Conservation (phyloP, 805 yeast species). For the Debaryomyces maramus region DNA sequence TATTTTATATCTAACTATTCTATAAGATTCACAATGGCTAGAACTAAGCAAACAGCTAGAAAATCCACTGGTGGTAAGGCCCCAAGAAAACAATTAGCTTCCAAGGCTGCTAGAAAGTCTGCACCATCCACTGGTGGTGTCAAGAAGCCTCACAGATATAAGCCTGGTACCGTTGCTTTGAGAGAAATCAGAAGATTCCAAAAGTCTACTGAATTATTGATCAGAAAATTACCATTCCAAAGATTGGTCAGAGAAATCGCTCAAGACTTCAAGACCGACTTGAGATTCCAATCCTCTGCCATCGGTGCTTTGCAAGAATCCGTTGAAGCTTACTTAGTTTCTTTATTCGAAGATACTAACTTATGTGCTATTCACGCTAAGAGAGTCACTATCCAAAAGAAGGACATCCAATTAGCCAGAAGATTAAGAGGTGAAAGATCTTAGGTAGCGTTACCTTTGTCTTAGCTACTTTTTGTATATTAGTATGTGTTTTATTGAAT, state of each 20-base stretch:
- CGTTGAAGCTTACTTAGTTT: conserved; percentile 48
- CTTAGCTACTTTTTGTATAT: conserved; percentile 9
- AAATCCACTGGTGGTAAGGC: conserved; percentile 51
- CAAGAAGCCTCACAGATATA: conserved; percentile 51
- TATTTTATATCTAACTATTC: conserved; percentile 1
- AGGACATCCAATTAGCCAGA: conserved; percentile 50
- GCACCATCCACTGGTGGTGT: conserved; percentile 50
- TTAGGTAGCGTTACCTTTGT: conserved; percentile 18
- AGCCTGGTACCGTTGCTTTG: conserved; percentile 51
- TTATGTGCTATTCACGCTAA: conserved; percentile 51
- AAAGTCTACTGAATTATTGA: conserved; percentile 46
- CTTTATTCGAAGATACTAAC: conserved; percentile 48
- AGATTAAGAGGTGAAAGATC: conserved; percentile 52
- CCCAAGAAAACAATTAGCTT: conserved; percentile 50
- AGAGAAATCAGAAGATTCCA: conserved; percentile 51
- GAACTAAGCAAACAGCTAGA: conserved; percentile 51
- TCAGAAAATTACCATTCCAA: conserved; percentile 50
- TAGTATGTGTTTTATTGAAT: conserved; percentile 9
- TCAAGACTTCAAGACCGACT: conserved; percentile 48
- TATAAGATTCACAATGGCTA: conserved; percentile 34
- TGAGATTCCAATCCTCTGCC: conserved; percentile 49
- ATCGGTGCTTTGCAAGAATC: conserved; percentile 50
- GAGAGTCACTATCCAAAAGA: conserved; percentile 50
- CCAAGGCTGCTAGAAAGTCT: conserved; percentile 50
- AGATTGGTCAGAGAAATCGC: conserved; percentile 50